Percentiles rank a stretch among this genome's conserved stretches.
Evolutionary conservation across 176 grass and related monocot species (phyloP).

Genomic region (sorghum (Sorghum bicolor)): Sorghum_bicolor_NCBIv3 NC_012875.2:5811001-5811500

Average conservation of each 20-base stretch:
- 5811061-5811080: conserved; percentile 2
- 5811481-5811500: neutral
- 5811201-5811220: neutral
- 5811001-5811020: neutral
- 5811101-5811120: neutral
- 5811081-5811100: neutral
- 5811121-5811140: neutral
- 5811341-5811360: neutral
- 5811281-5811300: neutral
- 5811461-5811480: neutral
- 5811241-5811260: neutral
- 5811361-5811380: neutral
- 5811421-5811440: neutral
- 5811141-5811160: neutral
- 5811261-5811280: neutral
- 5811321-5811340: neutral
- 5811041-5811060: neutral
- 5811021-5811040: neutral
- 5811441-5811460: neutral
- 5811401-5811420: neutral
- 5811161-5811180: neutral
- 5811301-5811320: neutral
- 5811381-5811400: neutral
- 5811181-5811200: neutral
- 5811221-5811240: neutral